A percentile compares a stretch with the other conserved stretches of the same genome.
Evolutionary conservation across 1,284 basidiomycete species (phyloP).

Genomic region (Malassezia cuniculi): DNA sequence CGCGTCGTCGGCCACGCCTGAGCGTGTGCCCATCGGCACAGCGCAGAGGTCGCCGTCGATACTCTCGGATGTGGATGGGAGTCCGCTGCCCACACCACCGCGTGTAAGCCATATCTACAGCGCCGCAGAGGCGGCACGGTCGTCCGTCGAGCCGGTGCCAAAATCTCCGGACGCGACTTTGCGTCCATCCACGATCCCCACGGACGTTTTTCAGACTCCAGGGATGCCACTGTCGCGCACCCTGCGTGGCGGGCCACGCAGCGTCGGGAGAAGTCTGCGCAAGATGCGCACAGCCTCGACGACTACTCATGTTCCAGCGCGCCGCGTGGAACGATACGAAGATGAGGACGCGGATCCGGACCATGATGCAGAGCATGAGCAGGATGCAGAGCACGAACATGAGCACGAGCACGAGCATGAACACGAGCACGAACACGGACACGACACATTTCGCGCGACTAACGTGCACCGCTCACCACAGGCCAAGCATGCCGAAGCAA

Average conservation of each 20-base stretch:
- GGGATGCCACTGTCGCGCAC: background rate
- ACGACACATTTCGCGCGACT: conserved; percentile 21
- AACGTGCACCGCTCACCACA: conserved; percentile 18
- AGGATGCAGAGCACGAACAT: conserved; percentile 6
- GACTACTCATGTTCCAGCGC: conserved; percentile 23
- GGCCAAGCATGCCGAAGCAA: conserved; percentile 14
- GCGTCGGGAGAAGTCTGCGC: conserved; percentile 10
- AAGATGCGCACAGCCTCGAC: conserved; percentile 17
- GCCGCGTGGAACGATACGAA: conserved; percentile 25
- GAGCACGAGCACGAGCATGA: conserved; percentile 8
- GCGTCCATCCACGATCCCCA: background rate
- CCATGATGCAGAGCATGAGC: conserved; percentile 13
- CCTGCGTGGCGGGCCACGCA: conserved; percentile 5
- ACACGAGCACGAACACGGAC: conserved; percentile 14
- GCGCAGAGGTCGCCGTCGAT: too few species aligned
- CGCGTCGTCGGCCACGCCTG: too few species aligned
- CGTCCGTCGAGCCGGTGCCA: background rate
- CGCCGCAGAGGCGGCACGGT: background rate
- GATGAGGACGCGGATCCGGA: conserved; percentile 36
- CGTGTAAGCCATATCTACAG: conserved; percentile 12
- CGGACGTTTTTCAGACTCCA: conserved; percentile 1
- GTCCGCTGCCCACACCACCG: conserved; percentile 14
- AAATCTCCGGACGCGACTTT: background rate
- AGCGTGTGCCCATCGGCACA: background rate
- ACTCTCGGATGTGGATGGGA: conserved; percentile 7